Evolutionary conservation across 2,329 filamentous ascomycete species (phyloP), one percentile per base, ranked within the genome.

Genomic region (Cordyceps militaris): DNA sequence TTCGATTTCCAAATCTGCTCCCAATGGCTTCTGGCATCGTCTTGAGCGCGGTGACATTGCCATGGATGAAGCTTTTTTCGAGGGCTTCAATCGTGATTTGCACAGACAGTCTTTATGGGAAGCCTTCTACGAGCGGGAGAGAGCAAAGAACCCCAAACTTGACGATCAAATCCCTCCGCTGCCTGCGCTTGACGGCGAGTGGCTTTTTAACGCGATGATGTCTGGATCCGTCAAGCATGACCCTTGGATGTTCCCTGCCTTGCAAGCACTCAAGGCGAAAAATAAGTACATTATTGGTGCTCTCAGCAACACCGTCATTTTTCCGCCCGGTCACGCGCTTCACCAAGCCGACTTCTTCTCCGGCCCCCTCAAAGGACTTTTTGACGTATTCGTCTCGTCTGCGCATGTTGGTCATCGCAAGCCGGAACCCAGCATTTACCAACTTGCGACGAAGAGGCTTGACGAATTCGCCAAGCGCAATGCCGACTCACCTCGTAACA

Each of bases 161-260:
- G 71, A 71, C 23, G 66, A 60, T 19, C 64, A 73, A 16, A 65
- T 79, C 0, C 88, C 89, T 1, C 79, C 84, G 0, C 69, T 91
- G 0, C 93, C 93, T 0, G 71, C 76, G 2, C 79, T 97, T 47
- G 86, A 97, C 66, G 88, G 83, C 14, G 85, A 91, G 68, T 84
- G 76, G 72, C 77, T 99, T 28, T 97, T 96, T 75, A 88, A 89
- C 81, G 82, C 87, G 66, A 97, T 97, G 92, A 97, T 97, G 91
- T 73, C 78, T 4, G 73, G 80, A 13, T 86, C 88, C 11, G 78
- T 83, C 6, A 72, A 75, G 1, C 85, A 88, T 0, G 93, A 99
- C 69, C 91, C 90, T 4, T 89, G 88, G 78, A 94, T 97, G 87
- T 90, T 83, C 62, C 91, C 92, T 0, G 92, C 92, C 1, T 75